Conservation (phyloP, 768 basidiomycete species). For the Suillus occidentalis region DNA sequence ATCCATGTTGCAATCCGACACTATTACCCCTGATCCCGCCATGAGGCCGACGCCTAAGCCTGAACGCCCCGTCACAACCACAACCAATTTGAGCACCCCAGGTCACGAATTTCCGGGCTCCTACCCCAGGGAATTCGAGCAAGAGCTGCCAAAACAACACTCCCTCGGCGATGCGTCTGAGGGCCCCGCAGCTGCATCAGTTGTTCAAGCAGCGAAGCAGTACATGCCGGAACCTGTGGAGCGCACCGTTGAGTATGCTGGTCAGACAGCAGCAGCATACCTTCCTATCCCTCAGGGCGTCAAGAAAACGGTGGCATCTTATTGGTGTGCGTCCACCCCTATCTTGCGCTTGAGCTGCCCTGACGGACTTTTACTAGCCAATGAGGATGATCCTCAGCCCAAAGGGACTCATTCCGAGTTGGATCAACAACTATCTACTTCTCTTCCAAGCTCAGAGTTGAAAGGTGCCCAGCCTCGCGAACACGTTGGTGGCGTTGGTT, state of each 20-base stretch:
- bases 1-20: slow-evolving; percentile 16
- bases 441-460: slow-evolving; percentile 37
- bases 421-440: slow-evolving; percentile 9
- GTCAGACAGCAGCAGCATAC: slow-evolving; percentile 11
- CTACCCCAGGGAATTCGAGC: slow-evolving; percentile 8
- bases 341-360: not conserved
- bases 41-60: not conserved
- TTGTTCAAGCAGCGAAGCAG: slow-evolving; percentile 11
- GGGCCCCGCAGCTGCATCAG: not conserved
- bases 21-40: slow-evolving; percentile 9
- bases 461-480: slow-evolving; percentile 34
- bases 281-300: slow-evolving; percentile 8
- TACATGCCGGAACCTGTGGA: slow-evolving; percentile 13
- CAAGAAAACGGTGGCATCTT: slow-evolving; percentile 3
- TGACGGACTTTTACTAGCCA: slow-evolving; percentile 16
- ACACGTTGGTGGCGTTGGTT: slow-evolving; percentile 43
- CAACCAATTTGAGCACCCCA: slow-evolving; percentile 4
- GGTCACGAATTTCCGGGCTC: slow-evolving; percentile 13
- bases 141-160: not conserved
- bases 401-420: not conserved
- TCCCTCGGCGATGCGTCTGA: not conserved
- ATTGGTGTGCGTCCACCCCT: slow-evolving; percentile 15
- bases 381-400: not conserved
- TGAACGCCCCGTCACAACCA: not conserved
- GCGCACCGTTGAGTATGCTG: slow-evolving; percentile 8